Evolutionary conservation across 2,329 filamentous ascomycete species (phyloP), one percentile per base, ranked within the genome.

Genomic region (Ceratocystiopsis brevicomis): DNA sequence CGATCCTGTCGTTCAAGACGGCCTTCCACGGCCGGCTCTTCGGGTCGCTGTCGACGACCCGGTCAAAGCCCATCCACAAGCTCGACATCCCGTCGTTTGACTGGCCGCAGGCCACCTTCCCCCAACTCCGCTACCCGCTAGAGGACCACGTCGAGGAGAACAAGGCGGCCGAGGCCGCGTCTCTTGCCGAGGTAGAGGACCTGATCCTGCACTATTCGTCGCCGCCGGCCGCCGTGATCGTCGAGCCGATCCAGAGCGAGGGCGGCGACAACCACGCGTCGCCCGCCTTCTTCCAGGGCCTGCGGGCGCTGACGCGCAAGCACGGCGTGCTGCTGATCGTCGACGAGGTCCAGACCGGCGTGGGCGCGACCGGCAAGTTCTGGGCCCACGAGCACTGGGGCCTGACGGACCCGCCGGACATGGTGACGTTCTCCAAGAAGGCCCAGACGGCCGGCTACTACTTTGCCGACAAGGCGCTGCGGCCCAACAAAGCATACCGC

Each of bases 341-440:
- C 50, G 86, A 94, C 59, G 86, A 94, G 64, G 86, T 94, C 12
- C 86, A 94, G 65, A 94, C 86, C 8, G 87, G 86, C 58, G 79
- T 94, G 21, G 87, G 87, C 53, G 85, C 87, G 36, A 94, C 86
- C 0, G 86, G 86, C 53, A 86, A 83, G 61, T 93, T 94, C 76
- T 94, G 86, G 86, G 86, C 87, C 10, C 87, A 94, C 66, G 85
- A 94, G 55, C 87, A 94, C 76, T 94, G 86, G 86, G 71, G 81
- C 59, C 71, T 94, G 38, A 57, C 69, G 41, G 65, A 76, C 34
- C 82, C 86, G 10, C 86, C 86, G 0, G 86, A 94, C 66, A 90
- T 94, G 68, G 86, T 94, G 38, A 94, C 86, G 46, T 94, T 94
- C 66, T 83, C 76, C 56, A 94, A 94, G 70, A 94, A 94, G 70